Base-by-base conservation (phyloP, 306 rosid genomes). In the Vachellia pachyceras region DNA sequence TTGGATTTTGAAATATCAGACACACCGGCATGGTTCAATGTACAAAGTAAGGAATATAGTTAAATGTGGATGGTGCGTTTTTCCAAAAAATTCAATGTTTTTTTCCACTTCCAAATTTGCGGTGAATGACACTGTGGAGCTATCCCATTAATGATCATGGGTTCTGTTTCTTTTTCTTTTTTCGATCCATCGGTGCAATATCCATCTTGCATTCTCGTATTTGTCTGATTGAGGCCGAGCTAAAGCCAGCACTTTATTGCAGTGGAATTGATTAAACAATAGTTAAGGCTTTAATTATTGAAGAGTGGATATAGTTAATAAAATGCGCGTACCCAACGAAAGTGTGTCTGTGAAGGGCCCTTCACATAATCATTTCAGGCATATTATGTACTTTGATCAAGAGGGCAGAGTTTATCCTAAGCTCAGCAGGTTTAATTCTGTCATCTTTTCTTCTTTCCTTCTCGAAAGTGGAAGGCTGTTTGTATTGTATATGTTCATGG, bases 321-420 rank as follows among this genome's bases (percentile, higher is more conserved):
- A 41, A 79, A 85, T 69, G 80, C 44, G 78, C 46, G n/a, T 66
- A 82, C 46, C 76, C 20, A 45, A 57, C 42, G 58, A 84, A 80
- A 83, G 84, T 77, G 83, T 60, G 85, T 77, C 73, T 72, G 35
- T 69, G 23, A 75, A 83, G 86, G 84, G 82, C 78, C 75, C 84
- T 80, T 83, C 68, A 29, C 60, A 50, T 77, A 75, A 85, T 83
- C 82, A 85, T 85, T 80, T 79, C 77, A 33, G 75, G 87, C n/a
- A 73, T n/a, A n/a, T n/a, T n/a, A n/a, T n/a, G n/a, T n/a, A n/a
- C n/a, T 82, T 87, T 82, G 88, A 87, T 69, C 74, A 75, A 45
- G 35, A 52, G 29, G 77, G 7, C 66, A 50, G 15, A 50, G 68
- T 69, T 52, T 52, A 18, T 46, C 47, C 57, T 63, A 68, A 79